Evolutionary conservation across 2,329 filamentous ascomycete genomes (phyloP).

Genomic region (Lecanoromycetidae sp.): DNA sequence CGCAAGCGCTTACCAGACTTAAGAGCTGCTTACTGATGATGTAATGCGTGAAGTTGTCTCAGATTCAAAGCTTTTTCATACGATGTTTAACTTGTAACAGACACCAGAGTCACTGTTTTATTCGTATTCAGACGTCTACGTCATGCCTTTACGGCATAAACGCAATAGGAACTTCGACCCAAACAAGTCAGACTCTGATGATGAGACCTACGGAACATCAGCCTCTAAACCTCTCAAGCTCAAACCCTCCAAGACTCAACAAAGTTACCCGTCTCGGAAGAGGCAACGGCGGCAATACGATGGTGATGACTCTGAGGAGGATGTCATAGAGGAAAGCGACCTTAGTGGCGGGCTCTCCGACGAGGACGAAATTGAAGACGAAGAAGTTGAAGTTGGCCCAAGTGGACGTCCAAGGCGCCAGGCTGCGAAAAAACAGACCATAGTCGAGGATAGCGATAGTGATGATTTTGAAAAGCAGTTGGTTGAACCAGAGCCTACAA

Average conservation of each 20-base stretch:
- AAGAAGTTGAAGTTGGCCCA: conserved; percentile 26
- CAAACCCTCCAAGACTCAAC: conserved; percentile 13
- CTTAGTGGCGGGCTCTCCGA: conserved; percentile 11
- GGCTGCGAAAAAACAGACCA: conserved; percentile 42
- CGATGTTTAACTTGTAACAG: too few species aligned
- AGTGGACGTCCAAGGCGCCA: conserved; percentile 45
- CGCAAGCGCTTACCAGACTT: too few species aligned
- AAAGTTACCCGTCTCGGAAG: conserved; percentile 12
- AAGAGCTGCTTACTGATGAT: too few species aligned
- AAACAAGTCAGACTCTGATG: conserved; percentile 18
- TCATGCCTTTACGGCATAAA: conserved; percentile 14
- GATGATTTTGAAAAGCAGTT: conserved; percentile 31
- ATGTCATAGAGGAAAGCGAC: conserved; percentile 14
- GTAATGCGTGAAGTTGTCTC: too few species aligned
- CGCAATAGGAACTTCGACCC: conserved; percentile 17
- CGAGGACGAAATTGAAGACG: conserved; percentile 21
- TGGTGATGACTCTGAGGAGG: conserved; percentile 15
- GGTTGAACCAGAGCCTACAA: conserved; percentile 20
- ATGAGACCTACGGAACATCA: conserved; percentile 18
- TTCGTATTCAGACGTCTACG: background rate
- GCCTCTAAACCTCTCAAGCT: conserved; percentile 15
- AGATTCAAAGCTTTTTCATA: too few species aligned
- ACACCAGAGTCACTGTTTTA: too few species aligned
- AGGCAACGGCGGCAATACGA: conserved; percentile 14
- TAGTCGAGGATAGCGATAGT: conserved; percentile 43